phyloP scores from a whole-genome alignment of 495 filamentous ascomycete genomes.

The Cercophora scortea region DNA sequence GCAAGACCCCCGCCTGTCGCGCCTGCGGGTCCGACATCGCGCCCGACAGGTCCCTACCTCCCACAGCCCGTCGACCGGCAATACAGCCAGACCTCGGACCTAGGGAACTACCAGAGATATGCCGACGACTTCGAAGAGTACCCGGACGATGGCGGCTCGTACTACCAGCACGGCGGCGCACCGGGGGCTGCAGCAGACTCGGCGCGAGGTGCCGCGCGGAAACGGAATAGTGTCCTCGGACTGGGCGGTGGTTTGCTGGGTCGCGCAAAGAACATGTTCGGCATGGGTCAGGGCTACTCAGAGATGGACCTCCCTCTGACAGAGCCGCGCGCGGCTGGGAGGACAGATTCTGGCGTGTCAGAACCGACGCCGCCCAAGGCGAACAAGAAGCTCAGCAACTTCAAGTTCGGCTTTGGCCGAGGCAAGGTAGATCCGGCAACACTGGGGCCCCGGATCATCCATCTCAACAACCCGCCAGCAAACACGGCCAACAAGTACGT shows the following conservation, averaged over 20 bases:
- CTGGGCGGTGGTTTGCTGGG: constrained; percentile 83
- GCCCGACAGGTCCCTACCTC: constrained; percentile 47
- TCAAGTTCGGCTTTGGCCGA: constrained; percentile 93
- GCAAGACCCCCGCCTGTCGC: constrained; percentile 32
- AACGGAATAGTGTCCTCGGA: constrained; percentile 79
- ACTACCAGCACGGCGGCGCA: constrained; percentile 56
- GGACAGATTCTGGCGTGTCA: constrained; percentile 20
- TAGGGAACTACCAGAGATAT: constrained; percentile 85
- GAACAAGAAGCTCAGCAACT: constrained; percentile 59
- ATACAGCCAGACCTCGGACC: constrained; percentile 78
- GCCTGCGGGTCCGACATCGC: constrained; percentile 29
- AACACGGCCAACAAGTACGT: constrained; percentile 83
- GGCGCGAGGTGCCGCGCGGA: constrained; percentile 44
- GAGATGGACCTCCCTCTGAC: constrained; percentile 98
- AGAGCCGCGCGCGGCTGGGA: constrained; percentile 47
- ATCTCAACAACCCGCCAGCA: constrained; percentile 94
- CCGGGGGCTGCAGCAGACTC: constrained; percentile 31
- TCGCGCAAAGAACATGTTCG: constrained; percentile 79
- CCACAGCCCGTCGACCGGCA: constrained; percentile 36
- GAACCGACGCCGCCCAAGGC: constrained; percentile 28
- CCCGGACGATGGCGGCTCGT: constrained; percentile 65
- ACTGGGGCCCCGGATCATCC: constrained; percentile 84
- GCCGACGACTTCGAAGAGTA: constrained; percentile 75
- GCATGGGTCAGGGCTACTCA: constrained; percentile 86
- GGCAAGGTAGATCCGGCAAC: constrained; percentile 81